These are phyloP conservation scores for baker's yeast (Saccharomyces cerevisiae) DNA, from an alignment of 805 yeast genomes.

Conservation along the genomic window DNA sequence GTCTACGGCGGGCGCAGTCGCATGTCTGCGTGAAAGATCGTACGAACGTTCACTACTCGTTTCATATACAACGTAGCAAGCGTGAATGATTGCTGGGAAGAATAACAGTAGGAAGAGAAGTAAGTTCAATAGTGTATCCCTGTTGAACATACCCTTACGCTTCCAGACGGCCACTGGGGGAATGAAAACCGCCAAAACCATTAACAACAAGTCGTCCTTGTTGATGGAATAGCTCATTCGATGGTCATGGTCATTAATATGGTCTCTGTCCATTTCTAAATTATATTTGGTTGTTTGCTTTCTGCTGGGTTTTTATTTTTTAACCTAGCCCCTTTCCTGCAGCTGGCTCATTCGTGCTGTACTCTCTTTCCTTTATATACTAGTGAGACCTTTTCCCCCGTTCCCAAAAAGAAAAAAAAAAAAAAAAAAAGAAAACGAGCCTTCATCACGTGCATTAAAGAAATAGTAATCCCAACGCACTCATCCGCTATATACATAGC, in stretches of 20 bases:
- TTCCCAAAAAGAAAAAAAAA: no score
- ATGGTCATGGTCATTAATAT: neutral
- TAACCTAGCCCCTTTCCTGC: neutral
- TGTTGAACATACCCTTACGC: conserved; percentile 17
- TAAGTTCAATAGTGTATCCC: conserved; percentile 16
- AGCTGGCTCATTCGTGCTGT: neutral
- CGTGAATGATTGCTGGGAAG: conserved; percentile 24
- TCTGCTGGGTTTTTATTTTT: neutral
- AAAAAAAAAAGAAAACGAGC: neutral
- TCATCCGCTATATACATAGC: neutral
- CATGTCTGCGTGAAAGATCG: conserved; percentile 1
- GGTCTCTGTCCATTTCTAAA: neutral
- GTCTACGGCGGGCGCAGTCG: neutral
- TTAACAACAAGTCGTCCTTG: conserved; percentile 17
- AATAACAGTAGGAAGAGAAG: conserved; percentile 14
- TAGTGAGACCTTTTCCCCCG: neutral
- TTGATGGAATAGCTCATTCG: conserved; percentile 12
- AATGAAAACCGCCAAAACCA: conserved; percentile 14
- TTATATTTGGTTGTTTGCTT: neutral
- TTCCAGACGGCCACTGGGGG: conserved; percentile 21
- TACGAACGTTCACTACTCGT: conserved; percentile 17
- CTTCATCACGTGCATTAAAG: neutral
- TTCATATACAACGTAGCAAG: conserved; percentile 19
- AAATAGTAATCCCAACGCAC: neutral
- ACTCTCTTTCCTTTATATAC: neutral